A percentile compares a stretch with the other conserved stretches of the same genome.
Conservation (phyloP, 2,329 filamentous ascomycete species). For the Fusarium keratoplasticum region DNA sequence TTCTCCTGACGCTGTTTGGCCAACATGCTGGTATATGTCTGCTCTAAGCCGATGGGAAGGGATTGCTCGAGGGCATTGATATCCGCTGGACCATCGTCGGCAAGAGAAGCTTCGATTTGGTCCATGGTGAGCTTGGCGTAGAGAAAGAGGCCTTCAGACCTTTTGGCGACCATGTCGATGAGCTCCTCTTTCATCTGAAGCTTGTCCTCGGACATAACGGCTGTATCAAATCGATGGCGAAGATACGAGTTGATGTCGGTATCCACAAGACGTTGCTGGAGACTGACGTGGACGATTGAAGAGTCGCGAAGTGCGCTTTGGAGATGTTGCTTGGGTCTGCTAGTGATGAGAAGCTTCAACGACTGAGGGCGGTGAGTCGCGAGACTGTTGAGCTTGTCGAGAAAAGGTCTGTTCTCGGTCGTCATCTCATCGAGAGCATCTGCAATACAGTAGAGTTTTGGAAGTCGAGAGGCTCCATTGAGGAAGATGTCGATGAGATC, state of each 20-base stretch:
- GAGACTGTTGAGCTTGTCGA: constrained; percentile 34
- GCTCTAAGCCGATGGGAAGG: constrained; percentile 34
- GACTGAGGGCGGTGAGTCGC: constrained; percentile 31
- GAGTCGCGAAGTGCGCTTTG: constrained; percentile 34
- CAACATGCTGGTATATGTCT: constrained; percentile 51
- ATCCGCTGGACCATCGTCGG: background rate
- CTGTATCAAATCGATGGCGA: constrained; percentile 26
- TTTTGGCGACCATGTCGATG: constrained; percentile 29
- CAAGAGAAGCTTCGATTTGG: constrained; percentile 22
- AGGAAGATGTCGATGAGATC: constrained; percentile 38
- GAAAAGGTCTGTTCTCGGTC: constrained; percentile 23
- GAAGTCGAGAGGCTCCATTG: constrained; percentile 22
- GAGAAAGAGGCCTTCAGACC: constrained; percentile 35
- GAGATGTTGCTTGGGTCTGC: constrained; percentile 32
- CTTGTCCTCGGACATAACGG: background rate
- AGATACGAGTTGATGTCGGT: constrained; percentile 33
- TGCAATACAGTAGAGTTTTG: constrained; percentile 36
- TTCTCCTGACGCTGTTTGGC: constrained; percentile 49
- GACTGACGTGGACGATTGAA: constrained; percentile 37
- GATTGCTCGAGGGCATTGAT: constrained; percentile 17
- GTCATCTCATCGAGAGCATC: constrained; percentile 43
- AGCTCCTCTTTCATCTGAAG: constrained; percentile 16
- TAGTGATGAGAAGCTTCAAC: constrained; percentile 39
- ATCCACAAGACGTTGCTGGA: constrained; percentile 37
- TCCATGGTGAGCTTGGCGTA: constrained; percentile 42